phyloP scores from a whole-genome alignment of 345 rosid species.

The Noccaea bulbosa region DNA sequence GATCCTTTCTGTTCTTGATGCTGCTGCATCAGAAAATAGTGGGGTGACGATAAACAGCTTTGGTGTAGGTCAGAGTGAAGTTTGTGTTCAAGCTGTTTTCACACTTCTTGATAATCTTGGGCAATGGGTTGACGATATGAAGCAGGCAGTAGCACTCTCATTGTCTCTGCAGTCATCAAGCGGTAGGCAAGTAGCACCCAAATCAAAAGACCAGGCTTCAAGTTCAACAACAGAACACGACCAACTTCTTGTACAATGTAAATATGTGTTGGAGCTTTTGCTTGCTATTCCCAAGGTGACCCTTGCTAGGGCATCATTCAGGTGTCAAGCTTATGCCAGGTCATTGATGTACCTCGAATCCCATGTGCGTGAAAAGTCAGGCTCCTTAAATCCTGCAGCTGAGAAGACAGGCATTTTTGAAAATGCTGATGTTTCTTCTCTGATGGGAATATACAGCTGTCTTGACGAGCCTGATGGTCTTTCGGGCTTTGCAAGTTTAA shows the following conservation, averaged over 20 bases:
- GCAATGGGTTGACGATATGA: slow-evolving; percentile 95
- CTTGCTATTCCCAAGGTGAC: slow-evolving; percentile 82
- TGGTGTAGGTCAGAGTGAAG: slow-evolving; percentile 79
- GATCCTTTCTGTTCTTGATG: slow-evolving; percentile 84
- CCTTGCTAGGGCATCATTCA: slow-evolving; percentile 88
- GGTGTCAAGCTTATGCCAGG: slow-evolving; percentile 95
- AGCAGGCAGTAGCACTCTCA: slow-evolving; percentile 85
- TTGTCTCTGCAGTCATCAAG: slow-evolving; percentile 58
- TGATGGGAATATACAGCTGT: slow-evolving; percentile 93
- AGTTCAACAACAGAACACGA: slow-evolving; percentile 58
- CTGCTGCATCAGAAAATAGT: slow-evolving; percentile 79
- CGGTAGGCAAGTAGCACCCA: slow-evolving; percentile 66
- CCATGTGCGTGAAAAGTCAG: slow-evolving; percentile 80
- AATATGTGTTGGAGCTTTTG: slow-evolving; percentile 87
- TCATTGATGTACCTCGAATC: slow-evolving; percentile 97
- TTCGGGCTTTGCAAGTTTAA: slow-evolving; percentile 87
- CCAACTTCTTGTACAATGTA: slow-evolving; percentile 79
- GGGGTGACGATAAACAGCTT: slow-evolving; percentile 59
- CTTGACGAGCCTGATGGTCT: slow-evolving; percentile 96
- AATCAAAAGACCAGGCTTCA: slow-evolving; percentile 59
- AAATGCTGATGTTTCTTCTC: slow-evolving; percentile 87
- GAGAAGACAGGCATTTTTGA: slow-evolving; percentile 85
- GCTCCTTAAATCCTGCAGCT: slow-evolving; percentile 94
- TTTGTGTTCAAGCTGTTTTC: slow-evolving; percentile 93
- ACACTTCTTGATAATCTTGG: slow-evolving; percentile 98